Conservation (phyloP, 352 stramenopile species). For the Globisporangium perplexum region DNA sequence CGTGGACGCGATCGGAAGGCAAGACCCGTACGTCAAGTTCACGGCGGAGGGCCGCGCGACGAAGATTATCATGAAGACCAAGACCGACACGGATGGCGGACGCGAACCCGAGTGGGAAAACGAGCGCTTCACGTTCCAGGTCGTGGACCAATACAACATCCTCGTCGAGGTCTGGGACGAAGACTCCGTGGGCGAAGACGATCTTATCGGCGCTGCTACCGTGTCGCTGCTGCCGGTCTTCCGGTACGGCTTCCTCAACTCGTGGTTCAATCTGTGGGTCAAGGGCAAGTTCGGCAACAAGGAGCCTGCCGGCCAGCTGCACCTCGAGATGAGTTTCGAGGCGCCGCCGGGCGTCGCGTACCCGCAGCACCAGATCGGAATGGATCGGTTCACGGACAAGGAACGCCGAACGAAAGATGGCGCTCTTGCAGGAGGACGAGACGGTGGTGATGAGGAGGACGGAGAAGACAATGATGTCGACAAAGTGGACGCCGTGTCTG, state of each 20-base stretch:
- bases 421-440: conserved; percentile 3
- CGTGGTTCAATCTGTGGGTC: conserved; percentile 86
- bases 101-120: conserved; percentile 81
- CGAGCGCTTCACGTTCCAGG: conserved; percentile 77
- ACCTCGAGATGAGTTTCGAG: conserved; percentile 86
- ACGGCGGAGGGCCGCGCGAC: conserved; percentile 65
- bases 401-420: conserved; percentile 71
- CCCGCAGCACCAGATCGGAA: conserved; percentile 85
- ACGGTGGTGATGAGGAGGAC: neutral
- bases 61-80: conserved; percentile 77
- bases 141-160: conserved; percentile 93
- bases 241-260: conserved; percentile 81
- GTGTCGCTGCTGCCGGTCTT: conserved; percentile 90
- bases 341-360: conserved; percentile 77
- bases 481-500: conserved; percentile 14
- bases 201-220: conserved; percentile 81
- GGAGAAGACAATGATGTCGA: neutral
- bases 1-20: conserved; percentile 64
- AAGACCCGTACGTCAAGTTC: conserved; percentile 80
- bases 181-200: conserved; percentile 86
- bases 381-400: conserved; percentile 69
- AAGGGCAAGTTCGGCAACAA: conserved; percentile 87
- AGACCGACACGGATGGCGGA: conserved; percentile 83
- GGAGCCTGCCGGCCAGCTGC: conserved; percentile 80
- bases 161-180: conserved; percentile 90